Conservation (phyloP, 2,329 filamentous ascomycete species). For the Hypoxylon sp. region DNA sequence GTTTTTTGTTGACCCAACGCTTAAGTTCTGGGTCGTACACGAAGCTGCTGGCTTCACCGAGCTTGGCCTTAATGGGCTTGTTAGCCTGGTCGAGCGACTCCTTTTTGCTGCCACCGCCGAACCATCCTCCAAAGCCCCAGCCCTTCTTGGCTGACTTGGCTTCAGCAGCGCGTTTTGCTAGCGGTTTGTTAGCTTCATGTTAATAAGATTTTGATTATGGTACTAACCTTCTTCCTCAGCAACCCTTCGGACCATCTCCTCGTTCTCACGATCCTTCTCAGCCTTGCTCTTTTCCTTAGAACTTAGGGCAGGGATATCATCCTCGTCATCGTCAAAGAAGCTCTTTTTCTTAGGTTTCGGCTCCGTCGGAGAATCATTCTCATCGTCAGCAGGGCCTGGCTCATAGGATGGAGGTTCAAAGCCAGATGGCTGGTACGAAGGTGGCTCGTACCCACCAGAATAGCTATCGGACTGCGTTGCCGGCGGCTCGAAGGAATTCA, state of each 20-base stretch:
- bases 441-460: constrained; percentile 69
- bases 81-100: constrained; percentile 63
- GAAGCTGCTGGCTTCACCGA: constrained; percentile 94
- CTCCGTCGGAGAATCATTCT: constrained; percentile 62
- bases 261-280: constrained; percentile 82
- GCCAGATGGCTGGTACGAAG: constrained; percentile 71
- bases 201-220: constrained; percentile 40
- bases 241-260: constrained; percentile 87
- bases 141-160: constrained; percentile 72
- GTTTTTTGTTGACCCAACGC: constrained; percentile 98
- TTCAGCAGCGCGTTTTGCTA: constrained; percentile 74
- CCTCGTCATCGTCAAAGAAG: constrained; percentile 86
- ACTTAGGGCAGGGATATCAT: constrained; percentile 70
- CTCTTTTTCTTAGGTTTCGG: constrained; percentile 80
- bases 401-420: constrained; percentile 73
- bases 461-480: constrained; percentile 51
- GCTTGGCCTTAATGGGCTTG: constrained; percentile 89
- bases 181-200: constrained; percentile 42
- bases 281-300: constrained; percentile 72
- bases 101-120: constrained; percentile 79
- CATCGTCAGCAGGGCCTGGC: constrained; percentile 64
- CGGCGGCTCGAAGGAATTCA: constrained; percentile 54
- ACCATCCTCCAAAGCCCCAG: constrained; percentile 90
- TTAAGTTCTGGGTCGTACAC: constrained; percentile 96
- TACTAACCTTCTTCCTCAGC: constrained; percentile 80